A percentile compares a stretch with the other conserved stretches of the same genome.
Evolutionary conservation across 441 rosid genomes (phyloP).

Genomic region (Erodium trifolium): DNA sequence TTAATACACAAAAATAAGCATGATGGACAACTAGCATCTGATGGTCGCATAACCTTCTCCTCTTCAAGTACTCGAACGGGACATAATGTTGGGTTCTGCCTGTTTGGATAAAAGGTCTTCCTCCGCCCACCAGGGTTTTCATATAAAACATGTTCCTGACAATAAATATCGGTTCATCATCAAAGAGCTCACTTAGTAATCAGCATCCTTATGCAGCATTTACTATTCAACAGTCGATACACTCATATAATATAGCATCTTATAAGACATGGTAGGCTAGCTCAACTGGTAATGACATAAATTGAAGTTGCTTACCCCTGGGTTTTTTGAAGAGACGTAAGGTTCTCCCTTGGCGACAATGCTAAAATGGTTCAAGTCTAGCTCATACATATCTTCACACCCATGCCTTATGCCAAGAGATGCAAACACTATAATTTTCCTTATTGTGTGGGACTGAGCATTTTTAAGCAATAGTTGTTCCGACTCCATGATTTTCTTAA

Average conservation of each 20-base stretch:
- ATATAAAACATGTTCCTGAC: slow-evolving; percentile 53
- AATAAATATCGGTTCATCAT: slow-evolving; percentile 1
- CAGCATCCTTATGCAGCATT: too few species aligned
- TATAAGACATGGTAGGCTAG: too few species aligned
- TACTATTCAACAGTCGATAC: too few species aligned
- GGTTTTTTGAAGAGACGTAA: slow-evolving; percentile 35
- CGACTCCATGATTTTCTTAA: slow-evolving; percentile 32
- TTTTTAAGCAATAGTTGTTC: slow-evolving; percentile 29
- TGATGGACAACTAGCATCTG: slow-evolving; percentile 50
- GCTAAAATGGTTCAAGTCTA: slow-evolving; percentile 49
- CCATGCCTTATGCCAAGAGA: slow-evolving; percentile 52
- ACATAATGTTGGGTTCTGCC: slow-evolving; percentile 38
- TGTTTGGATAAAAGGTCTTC: slow-evolving; percentile 43
- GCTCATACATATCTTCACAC: slow-evolving; percentile 45
- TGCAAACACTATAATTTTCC: slow-evolving; percentile 47
- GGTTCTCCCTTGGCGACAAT: slow-evolving; percentile 43
- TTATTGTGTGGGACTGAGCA: slow-evolving; percentile 49
- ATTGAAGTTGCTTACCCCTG: slow-evolving; percentile 34
- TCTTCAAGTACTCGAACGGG: slow-evolving; percentile 54
- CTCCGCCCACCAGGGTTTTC: slow-evolving; percentile 40
- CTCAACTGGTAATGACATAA: too few species aligned
- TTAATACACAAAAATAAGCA: slow-evolving; percentile 52
- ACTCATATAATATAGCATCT: too few species aligned
- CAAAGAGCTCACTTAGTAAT: background rate
- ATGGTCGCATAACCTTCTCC: slow-evolving; percentile 54